A percentile compares a stretch with the other conserved stretches of the same genome.
Conservation (phyloP, 805 yeast species). For the Candida endomychidarum region DNA sequence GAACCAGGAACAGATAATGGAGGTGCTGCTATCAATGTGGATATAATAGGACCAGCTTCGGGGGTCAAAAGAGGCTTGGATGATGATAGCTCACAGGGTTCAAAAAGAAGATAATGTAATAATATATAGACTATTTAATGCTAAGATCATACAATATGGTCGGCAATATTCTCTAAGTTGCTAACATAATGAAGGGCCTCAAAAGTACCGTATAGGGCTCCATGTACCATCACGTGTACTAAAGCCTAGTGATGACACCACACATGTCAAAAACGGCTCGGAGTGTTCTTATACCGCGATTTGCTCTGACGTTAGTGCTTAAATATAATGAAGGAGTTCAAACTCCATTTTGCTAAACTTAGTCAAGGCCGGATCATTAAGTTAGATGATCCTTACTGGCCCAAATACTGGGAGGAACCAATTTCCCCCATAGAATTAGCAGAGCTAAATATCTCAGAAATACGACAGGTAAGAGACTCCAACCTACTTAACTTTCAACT, state of each 20-base stretch:
- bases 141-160: too few relatives aligned
- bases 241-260: too few relatives aligned
- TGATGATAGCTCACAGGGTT: conserved; percentile 12
- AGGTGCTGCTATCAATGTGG: conserved; percentile 44
- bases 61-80: conserved; percentile 32
- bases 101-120: neutral
- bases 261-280: too few relatives aligned
- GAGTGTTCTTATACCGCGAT: too few relatives aligned
- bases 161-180: too few relatives aligned
- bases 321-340: conserved; percentile 30
- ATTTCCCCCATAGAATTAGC: neutral
- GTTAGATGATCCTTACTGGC: conserved; percentile 31
- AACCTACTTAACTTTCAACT: conserved; percentile 58
- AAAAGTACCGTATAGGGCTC: too few relatives aligned
- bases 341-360: conserved; percentile 59
- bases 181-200: too few relatives aligned
- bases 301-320: too few relatives aligned
- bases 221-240: too few relatives aligned
- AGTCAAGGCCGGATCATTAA: conserved; percentile 45
- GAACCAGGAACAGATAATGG: conserved; percentile 15
- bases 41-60: conserved; percentile 38
- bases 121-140: too few relatives aligned
- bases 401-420: conserved; percentile 22
- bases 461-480: conserved; percentile 4
- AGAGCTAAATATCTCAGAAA: neutral